Conservation (phyloP, 208 protist genomes). For the Leishmania major region DNA sequence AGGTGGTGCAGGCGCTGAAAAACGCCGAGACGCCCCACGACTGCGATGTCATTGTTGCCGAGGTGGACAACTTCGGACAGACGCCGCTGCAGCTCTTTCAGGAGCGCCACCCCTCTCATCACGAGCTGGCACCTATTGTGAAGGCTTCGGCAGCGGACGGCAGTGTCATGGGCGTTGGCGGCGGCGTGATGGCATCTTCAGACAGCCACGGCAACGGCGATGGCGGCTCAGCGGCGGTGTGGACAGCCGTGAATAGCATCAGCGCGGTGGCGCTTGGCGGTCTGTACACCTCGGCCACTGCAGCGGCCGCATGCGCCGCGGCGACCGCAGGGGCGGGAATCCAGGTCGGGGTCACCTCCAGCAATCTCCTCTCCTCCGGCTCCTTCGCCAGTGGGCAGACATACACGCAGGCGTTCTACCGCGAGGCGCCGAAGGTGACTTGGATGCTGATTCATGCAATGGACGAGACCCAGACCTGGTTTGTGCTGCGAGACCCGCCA, state of each 20-base stretch:
- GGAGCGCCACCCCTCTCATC: slow-evolving; percentile 87
- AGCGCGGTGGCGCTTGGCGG: slow-evolving; percentile 27
- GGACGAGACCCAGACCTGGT: slow-evolving; percentile 51
- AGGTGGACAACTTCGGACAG: slow-evolving; percentile 99
- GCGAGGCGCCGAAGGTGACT: slow-evolving; percentile 63
- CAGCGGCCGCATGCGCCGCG: neutral
- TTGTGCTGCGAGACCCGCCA: slow-evolving; percentile 50
- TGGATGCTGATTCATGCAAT: slow-evolving; percentile 73
- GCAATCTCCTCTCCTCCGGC: slow-evolving; percentile 27
- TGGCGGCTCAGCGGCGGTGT: neutral
- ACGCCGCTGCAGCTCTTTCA: slow-evolving; percentile 95
- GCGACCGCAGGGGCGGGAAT: neutral
- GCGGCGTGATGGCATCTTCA: slow-evolving; percentile 1
- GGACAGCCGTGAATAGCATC: slow-evolving; percentile 2
- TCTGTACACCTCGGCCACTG: slow-evolving; percentile 18
- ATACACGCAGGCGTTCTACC: slow-evolving; percentile 67
- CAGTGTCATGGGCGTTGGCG: neutral
- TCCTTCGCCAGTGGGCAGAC: slow-evolving; percentile 39
- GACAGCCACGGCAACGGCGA: neutral
- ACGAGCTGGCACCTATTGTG: slow-evolving; percentile 63
- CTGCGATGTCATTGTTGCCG: slow-evolving; percentile 87
- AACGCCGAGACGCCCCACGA: slow-evolving; percentile 85
- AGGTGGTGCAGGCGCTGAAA: slow-evolving; percentile 71
- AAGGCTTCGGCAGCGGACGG: slow-evolving; percentile 4
- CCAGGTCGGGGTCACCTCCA: slow-evolving; percentile 22